Percentiles rank a stretch among this genome's conserved stretches.
phyloP scores from a whole-genome alignment of 2,329 filamentous ascomycete species.

The Pseudogymnoascus sp. region DNA sequence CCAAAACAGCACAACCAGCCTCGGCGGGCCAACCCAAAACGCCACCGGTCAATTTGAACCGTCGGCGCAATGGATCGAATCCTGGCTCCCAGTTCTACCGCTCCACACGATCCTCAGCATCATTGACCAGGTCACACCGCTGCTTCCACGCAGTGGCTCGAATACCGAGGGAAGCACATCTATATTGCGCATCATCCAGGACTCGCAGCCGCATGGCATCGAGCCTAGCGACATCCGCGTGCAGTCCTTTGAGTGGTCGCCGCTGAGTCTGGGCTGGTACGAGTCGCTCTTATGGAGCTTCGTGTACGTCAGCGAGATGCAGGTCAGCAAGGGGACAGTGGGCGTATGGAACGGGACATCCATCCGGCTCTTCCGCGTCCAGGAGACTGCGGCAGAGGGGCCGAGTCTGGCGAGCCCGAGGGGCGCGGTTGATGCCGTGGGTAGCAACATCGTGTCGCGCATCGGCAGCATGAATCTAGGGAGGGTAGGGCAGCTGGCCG shows the following conservation, averaged over 20 bases:
- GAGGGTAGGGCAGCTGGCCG: slow-evolving; percentile 14
- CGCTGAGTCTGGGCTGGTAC: slow-evolving; percentile 87
- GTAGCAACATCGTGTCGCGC: slow-evolving; percentile 77
- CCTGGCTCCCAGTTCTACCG: slow-evolving; percentile 85
- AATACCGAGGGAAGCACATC: slow-evolving; percentile 36
- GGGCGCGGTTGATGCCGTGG: slow-evolving; percentile 87
- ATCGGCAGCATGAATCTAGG: slow-evolving; percentile 60
- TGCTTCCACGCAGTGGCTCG: slow-evolving; percentile 41
- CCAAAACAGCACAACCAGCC: slow-evolving; percentile 80
- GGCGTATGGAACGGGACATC: slow-evolving; percentile 90
- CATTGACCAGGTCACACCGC: slow-evolving; percentile 55
- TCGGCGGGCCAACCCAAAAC: slow-evolving; percentile 29
- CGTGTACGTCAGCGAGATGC: slow-evolving; percentile 84
- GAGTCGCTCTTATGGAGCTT: slow-evolving; percentile 91
- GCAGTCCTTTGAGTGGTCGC: slow-evolving; percentile 91
- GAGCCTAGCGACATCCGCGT: slow-evolving; percentile 68
- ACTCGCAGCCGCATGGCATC: slow-evolving; percentile 58
- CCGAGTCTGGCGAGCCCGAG: slow-evolving; percentile 77
- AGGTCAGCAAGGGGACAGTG: slow-evolving; percentile 74
- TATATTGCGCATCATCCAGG: slow-evolving; percentile 46
- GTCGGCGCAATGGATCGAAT: slow-evolving; percentile 78
- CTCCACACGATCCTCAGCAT: slow-evolving; percentile 77
- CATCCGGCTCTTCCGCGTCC: slow-evolving; percentile 82
- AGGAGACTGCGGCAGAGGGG: slow-evolving; percentile 71
- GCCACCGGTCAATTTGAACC: slow-evolving; percentile 61